Percentiles rank a stretch among this genome's conserved stretches.
These are phyloP conservation scores for Mycosphaerelloides madeirae DNA, from an alignment of 2,329 filamentous ascomycete genomes.

Conservation along the genomic window DNA sequence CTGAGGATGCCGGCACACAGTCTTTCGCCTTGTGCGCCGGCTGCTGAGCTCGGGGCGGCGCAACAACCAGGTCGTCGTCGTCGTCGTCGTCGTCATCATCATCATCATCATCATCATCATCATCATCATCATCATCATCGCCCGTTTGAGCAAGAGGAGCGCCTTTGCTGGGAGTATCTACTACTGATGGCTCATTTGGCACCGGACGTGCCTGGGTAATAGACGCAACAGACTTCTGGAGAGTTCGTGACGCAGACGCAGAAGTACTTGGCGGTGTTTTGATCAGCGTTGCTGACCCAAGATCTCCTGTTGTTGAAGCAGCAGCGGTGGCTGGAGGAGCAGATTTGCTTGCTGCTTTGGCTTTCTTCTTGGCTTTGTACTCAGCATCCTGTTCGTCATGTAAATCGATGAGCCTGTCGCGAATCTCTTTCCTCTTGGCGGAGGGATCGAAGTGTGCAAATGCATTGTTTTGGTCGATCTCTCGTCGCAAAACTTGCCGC, in stretches of 20 bases:
- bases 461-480: constrained; percentile 54
- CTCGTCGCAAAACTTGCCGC: constrained; percentile 58
- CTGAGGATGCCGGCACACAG: no score
- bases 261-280: not conserved
- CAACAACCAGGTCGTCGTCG: not conserved
- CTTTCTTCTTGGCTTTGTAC: constrained; percentile 36
- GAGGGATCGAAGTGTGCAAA: constrained; percentile 54
- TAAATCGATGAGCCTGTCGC: constrained; percentile 60
- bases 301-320: no score
- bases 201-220: no score
- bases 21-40: no score
- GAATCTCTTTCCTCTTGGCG: constrained; percentile 60
- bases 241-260: not conserved
- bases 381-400: constrained; percentile 53
- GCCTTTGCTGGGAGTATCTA: no score
- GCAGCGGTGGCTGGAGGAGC: no score
- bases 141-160: not conserved
- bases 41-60: no score
- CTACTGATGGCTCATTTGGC: no score
- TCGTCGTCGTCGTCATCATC: no score
- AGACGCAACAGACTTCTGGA: not conserved
- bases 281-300: no score
- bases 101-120: not conserved
- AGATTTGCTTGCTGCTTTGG: constrained; percentile 12
- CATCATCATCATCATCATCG: not conserved